Evolutionary conservation across 2,329 filamentous ascomycete species (phyloP), one percentile per base, ranked within the genome.

Genomic region (Hypoxylon sp.): DNA sequence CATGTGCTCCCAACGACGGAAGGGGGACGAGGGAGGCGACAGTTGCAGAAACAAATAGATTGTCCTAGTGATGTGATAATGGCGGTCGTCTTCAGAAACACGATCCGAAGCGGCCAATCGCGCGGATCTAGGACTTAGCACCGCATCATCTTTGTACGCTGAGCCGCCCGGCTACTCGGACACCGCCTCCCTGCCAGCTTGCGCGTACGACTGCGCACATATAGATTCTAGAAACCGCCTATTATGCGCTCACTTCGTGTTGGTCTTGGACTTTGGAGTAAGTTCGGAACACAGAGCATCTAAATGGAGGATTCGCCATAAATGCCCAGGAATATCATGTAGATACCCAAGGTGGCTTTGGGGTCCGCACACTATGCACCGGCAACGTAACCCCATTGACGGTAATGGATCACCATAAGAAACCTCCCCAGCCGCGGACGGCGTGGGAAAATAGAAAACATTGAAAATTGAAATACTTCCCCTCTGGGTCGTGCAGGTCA

Each of bases 51-150:
- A 35, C 48, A 60, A 50, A 65, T 35, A 46, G 48, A 44, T 21
- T 48, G 37, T 56, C 52, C 44, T 39, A 51, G 32, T 51, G 55
- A 68, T 56, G 52, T 55, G 60, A 69, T 59, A 29, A 62, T 62
- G 60, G 55, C 53, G 52, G 60, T 44, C 50, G 62, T 55, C 50
- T 62, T 65, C 27, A 63, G 62, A 68, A 55, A 68, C 65, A 71
- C 67, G 65, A 70, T 73, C 59, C 62, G 68, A 72, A 68, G 66
- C 50, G 58, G 65, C 70, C 69, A 71, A 75, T 74, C 62, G 68
- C 56, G 59, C 46, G 21, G n/a, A 44, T 53, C 39, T 11, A 46
- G 53, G 59, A 19, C 24, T 55, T n/a, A 29, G 54, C 59, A 61
- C 62, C 54, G 57, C 67, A 64, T 68, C 67, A 66, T 68, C 65